A percentile compares a stretch with the other conserved stretches of the same genome.
phyloP scores from a whole-genome alignment of 2,329 filamentous ascomycete species.

The Purpureocillium lavendulum region DNA sequence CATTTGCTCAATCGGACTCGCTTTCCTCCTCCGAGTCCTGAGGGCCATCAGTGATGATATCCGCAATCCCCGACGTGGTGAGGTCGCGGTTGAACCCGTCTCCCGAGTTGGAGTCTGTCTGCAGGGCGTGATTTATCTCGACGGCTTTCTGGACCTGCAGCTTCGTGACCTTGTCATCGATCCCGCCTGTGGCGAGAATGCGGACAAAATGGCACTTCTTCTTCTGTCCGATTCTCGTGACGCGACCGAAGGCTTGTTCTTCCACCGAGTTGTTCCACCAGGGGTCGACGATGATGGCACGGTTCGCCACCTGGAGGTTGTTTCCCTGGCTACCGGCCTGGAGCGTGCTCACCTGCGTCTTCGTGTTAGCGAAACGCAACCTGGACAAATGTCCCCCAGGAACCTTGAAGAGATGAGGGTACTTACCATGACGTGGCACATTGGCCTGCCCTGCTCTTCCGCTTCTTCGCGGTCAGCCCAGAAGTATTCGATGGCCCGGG shows the following conservation, averaged over 20 bases:
- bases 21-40: too few species aligned
- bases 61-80: too few species aligned
- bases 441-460: too few species aligned
- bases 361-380: background rate
- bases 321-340: constrained; percentile 26
- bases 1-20: too few species aligned
- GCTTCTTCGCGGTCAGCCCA: too few species aligned
- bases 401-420: too few species aligned
- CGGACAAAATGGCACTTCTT: constrained; percentile 51
- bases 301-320: constrained; percentile 35
- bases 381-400: background rate
- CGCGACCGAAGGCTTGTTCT: constrained; percentile 52
- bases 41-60: too few species aligned
- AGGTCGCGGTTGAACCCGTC: too few species aligned
- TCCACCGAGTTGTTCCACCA: constrained; percentile 58
- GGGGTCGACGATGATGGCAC: constrained; percentile 44
- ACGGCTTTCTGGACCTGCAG: constrained; percentile 49
- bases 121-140: constrained; percentile 26
- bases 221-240: constrained; percentile 56
- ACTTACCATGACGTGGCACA: too few species aligned
- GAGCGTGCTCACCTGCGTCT: constrained; percentile 24
- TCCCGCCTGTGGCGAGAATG: constrained; percentile 44
- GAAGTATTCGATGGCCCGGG: too few species aligned
- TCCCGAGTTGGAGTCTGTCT: constrained; percentile 12
- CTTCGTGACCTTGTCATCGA: constrained; percentile 47